Evolutionary conservation across 305 asterid species (phyloP).

Genomic region (Rubia occidens): DNA sequence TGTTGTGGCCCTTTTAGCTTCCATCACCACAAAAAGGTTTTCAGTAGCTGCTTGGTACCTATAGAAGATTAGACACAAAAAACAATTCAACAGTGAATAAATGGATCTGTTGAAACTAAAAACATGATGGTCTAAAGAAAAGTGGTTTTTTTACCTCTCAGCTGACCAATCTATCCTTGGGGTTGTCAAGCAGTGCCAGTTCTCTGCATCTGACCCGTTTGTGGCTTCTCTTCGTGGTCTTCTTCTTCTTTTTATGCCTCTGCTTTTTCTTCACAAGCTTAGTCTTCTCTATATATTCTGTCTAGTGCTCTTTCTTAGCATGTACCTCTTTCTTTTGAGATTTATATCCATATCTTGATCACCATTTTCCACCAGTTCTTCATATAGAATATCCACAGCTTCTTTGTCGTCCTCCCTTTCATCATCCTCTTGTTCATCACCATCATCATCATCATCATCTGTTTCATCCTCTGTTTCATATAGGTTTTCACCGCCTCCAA

Average conservation of each 20-base stretch:
- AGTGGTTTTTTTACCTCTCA: conserved; percentile 40
- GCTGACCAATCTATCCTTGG: conserved; percentile 92
- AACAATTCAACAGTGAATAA: not conserved
- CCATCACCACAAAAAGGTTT: conserved; percentile 74
- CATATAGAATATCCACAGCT: conserved; percentile 21
- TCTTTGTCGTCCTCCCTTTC: conserved; percentile 20
- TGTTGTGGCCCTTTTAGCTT: conserved; percentile 51
- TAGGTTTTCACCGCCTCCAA: conserved; percentile 15
- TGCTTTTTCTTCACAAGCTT: conserved; percentile 31
- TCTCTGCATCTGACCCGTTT: conserved; percentile 42
- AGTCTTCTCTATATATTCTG: conserved; percentile 38
- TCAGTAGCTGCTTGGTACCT: conserved; percentile 81
- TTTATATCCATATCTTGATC: conserved; percentile 19
- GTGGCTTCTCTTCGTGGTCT: conserved; percentile 24
- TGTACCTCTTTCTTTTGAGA: conserved; percentile 65
- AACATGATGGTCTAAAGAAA: not conserved
- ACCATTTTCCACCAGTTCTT: conserved; percentile 18
- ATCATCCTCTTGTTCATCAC: conserved; percentile 18
- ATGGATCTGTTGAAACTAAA: not conserved
- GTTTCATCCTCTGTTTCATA: conserved; percentile 20
- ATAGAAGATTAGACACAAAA: conserved; percentile 8
- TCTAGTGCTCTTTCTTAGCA: conserved; percentile 44
- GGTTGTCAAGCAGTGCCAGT: conserved; percentile 40
- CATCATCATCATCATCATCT: conserved; percentile 16
- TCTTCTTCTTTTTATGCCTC: conserved; percentile 28